These are phyloP conservation scores for Neophaeococcomyces aloes DNA, from an alignment of 2,329 filamentous ascomycete species.

Conservation along the genomic window DNA sequence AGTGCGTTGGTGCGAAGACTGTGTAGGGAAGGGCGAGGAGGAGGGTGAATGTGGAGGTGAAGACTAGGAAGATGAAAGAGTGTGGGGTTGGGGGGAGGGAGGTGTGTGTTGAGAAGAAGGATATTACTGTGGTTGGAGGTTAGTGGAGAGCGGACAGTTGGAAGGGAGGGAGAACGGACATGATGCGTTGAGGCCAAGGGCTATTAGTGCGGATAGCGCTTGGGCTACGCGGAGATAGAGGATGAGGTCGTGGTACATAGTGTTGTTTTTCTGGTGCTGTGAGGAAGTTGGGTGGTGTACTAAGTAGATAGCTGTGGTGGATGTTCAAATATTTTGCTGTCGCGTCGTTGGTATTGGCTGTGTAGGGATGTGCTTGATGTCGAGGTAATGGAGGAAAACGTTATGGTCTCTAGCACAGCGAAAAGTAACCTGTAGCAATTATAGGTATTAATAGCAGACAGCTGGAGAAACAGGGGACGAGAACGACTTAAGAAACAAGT, in stretches of 20 bases:
- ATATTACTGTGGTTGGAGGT: constrained; percentile 7
- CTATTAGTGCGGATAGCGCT: constrained; percentile 57
- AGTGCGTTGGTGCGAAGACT: constrained; percentile 54
- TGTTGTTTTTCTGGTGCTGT: not conserved
- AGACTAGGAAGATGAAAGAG: constrained; percentile 66
- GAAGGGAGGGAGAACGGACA: not conserved
- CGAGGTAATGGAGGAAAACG: too few relatives aligned
- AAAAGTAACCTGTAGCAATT: too few relatives aligned
- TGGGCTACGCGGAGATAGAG: constrained; percentile 58
- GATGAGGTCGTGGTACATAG: constrained; percentile 44
- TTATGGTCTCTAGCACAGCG: too few relatives aligned
- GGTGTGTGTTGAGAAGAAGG: constrained; percentile 10
- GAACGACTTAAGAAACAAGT: too few relatives aligned
- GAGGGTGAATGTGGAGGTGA: constrained; percentile 65
- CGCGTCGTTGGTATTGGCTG: too few relatives aligned
- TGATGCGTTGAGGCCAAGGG: constrained; percentile 58
- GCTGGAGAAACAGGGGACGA: too few relatives aligned
- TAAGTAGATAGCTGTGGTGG: too few relatives aligned
- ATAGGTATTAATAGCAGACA: too few relatives aligned
- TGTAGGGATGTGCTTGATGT: too few relatives aligned
- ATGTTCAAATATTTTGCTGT: too few relatives aligned
- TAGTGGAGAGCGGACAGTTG: not conserved
- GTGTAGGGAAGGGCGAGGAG: constrained; percentile 60
- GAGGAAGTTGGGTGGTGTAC: too few relatives aligned
- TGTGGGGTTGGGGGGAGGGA: constrained; percentile 34